phyloP scores from a whole-genome alignment of 2,329 filamentous ascomycete genomes.

The Pestalotiopsis sp. region DNA sequence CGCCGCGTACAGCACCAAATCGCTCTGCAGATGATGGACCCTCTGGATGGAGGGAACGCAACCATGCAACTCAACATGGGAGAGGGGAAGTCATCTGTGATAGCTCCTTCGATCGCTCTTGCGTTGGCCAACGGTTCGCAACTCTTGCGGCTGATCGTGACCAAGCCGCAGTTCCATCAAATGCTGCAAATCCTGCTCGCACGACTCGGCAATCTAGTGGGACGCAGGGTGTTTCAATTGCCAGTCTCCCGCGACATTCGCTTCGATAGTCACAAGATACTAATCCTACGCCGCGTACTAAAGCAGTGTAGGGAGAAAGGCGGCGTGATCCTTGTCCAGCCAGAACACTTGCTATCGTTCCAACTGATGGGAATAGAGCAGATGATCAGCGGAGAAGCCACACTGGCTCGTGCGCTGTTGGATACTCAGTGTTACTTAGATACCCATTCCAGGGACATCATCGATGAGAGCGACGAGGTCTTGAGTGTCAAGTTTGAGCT shows the following conservation, averaged over 20 bases:
- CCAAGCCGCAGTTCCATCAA: constrained; percentile 62
- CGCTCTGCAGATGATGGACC: constrained; percentile 50
- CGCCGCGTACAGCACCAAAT: constrained; percentile 61
- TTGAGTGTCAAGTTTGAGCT: constrained; percentile 63
- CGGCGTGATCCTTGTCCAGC: constrained; percentile 62
- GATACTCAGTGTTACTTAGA: constrained; percentile 45
- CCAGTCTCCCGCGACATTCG: not conserved
- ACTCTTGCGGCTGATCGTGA: constrained; percentile 61
- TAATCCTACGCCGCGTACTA: constrained; percentile 38
- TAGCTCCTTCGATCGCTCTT: constrained; percentile 64
- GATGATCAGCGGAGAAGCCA: constrained; percentile 26
- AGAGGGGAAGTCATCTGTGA: constrained; percentile 70
- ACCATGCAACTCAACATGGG: constrained; percentile 48
- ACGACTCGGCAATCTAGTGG: constrained; percentile 57
- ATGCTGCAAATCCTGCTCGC: constrained; percentile 58
- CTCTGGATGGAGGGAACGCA: constrained; percentile 32
- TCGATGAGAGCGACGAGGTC: constrained; percentile 69
- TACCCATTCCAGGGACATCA: constrained; percentile 50
- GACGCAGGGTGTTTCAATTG: constrained; percentile 52
- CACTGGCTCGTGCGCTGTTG: constrained; percentile 36
- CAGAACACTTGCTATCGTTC: constrained; percentile 66
- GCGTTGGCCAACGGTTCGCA: constrained; percentile 50
- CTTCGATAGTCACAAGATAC: constrained; percentile 24
- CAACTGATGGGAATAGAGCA: constrained; percentile 62
- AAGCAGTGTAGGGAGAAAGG: constrained; percentile 48